Percentiles rank a stretch among this genome's conserved stretches.
These are phyloP conservation scores for Fraxinus americana DNA, from an alignment of 257 asterid genomes.

Conservation along the genomic window DNA sequence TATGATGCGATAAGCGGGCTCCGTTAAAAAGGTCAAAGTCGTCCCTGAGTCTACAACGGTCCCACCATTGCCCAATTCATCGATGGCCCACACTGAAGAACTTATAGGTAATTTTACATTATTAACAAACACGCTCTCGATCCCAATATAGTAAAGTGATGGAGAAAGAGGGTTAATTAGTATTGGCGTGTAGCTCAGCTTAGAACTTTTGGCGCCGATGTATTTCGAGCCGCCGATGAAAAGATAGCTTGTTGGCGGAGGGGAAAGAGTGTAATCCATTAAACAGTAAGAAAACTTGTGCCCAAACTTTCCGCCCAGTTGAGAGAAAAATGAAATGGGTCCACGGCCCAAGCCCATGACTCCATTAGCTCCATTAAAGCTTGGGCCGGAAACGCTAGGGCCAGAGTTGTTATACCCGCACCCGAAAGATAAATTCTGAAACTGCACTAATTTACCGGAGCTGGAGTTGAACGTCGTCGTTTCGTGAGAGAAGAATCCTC, in stretches of 20 bases:
- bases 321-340: constrained; percentile 65
- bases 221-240: constrained; percentile 50
- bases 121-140: constrained; percentile 41
- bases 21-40: constrained; percentile 58
- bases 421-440: constrained; percentile 55
- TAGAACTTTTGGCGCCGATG: constrained; percentile 25
- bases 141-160: constrained; percentile 72
- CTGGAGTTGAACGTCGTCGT: constrained; percentile 68
- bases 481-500: constrained; percentile 69
- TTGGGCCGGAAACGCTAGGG: constrained; percentile 71
- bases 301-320: constrained; percentile 65
- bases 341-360: constrained; percentile 90
- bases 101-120: constrained; percentile 55
- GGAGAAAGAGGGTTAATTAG: constrained; percentile 50
- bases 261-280: constrained; percentile 69
- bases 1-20: constrained; percentile 60
- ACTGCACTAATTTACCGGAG: constrained; percentile 35
- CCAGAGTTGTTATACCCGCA: constrained; percentile 70
- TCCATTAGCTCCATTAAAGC: constrained; percentile 63
- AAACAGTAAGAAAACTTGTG: constrained; percentile 75
- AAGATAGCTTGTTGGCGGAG: constrained; percentile 75
- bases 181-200: constrained; percentile 59
- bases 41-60: constrained; percentile 86
- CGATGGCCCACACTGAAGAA: constrained; percentile 74
- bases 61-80: constrained; percentile 72